A percentile compares a stretch with the other conserved stretches of the same genome.
Evolutionary conservation across 2,329 filamentous ascomycete species (phyloP).

Genomic region (Beauveria caledonica): DNA sequence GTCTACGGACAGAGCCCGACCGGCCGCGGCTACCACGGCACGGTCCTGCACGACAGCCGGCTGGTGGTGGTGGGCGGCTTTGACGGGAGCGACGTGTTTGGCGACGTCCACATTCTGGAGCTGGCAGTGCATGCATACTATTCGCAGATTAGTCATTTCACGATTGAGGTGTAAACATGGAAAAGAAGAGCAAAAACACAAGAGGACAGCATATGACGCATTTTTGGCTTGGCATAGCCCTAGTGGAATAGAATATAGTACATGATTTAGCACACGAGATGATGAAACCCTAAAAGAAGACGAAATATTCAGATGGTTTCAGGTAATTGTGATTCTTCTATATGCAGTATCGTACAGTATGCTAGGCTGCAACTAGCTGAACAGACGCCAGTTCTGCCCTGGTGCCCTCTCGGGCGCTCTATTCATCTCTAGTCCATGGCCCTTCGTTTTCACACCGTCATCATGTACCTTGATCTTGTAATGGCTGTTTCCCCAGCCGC

Average conservation of each 20-base stretch:
- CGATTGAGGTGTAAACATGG: conserved; percentile 49
- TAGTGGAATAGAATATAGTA: neutral
- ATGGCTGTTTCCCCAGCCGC: neutral
- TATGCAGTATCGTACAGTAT: neutral
- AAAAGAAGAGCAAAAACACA: neutral
- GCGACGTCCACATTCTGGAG: conserved; percentile 59
- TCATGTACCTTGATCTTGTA: neutral
- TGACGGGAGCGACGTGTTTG: conserved; percentile 59
- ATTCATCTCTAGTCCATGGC: neutral
- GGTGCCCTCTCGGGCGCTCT: neutral
- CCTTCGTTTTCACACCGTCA: neutral
- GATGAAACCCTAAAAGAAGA: neutral
- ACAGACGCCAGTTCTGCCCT: neutral
- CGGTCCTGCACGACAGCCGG: conserved; percentile 57
- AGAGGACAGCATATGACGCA: neutral
- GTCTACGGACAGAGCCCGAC: conserved; percentile 56
- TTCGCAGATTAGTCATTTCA: conserved; percentile 66
- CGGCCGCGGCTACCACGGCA: conserved; percentile 59
- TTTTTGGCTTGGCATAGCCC: neutral
- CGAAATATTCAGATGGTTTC: neutral
- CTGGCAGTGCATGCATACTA: conserved; percentile 64
- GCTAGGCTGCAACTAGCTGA: neutral
- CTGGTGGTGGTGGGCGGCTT: conserved; percentile 59
- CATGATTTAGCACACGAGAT: neutral
- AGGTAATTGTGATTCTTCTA: neutral